Conservation (phyloP, 192 early-diverging fungal genomes). For the Backusella macrospora region DNA sequence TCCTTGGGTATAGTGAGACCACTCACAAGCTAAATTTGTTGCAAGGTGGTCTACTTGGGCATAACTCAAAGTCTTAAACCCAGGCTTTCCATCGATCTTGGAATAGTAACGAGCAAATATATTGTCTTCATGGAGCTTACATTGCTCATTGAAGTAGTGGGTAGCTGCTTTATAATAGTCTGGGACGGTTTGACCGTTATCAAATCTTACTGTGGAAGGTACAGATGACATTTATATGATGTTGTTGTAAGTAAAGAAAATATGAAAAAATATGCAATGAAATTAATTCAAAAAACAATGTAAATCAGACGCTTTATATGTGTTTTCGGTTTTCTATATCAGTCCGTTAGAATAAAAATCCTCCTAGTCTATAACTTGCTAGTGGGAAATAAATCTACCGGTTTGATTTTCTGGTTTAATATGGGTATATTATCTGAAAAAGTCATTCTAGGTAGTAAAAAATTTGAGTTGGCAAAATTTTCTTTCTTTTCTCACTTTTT, state of each 20-base stretch:
- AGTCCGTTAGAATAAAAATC: neutral
- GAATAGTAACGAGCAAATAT: neutral
- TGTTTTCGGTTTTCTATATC: neutral
- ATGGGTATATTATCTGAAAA: slow-evolving; percentile 8
- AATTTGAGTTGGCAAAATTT: neutral
- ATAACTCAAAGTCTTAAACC: slow-evolving; percentile 13
- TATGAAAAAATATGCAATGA: slow-evolving; percentile 2
- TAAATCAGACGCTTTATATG: neutral
- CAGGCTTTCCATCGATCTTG: neutral
- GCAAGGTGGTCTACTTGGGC: slow-evolving; percentile 19
- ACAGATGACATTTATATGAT: neutral
- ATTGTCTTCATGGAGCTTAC: neutral
- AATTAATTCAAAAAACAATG: neutral
- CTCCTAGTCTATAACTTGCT: neutral
- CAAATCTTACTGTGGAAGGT: slow-evolving; percentile 2
- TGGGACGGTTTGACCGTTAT: neutral
- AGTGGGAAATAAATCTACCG: slow-evolving; percentile 1
- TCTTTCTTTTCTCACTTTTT: neutral
- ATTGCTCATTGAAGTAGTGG: slow-evolving; percentile 4
- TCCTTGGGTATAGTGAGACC: neutral
- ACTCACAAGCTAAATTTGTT: slow-evolving; percentile 22
- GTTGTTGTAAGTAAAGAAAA: neutral
- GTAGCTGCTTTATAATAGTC: neutral
- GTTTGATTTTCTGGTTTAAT: neutral
- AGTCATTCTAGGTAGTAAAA: neutral